Percentiles rank a stretch among this genome's conserved stretches.
Evolutionary conservation across 306 rosid genomes (phyloP).

Genomic region (Prunus davidiana): DNA sequence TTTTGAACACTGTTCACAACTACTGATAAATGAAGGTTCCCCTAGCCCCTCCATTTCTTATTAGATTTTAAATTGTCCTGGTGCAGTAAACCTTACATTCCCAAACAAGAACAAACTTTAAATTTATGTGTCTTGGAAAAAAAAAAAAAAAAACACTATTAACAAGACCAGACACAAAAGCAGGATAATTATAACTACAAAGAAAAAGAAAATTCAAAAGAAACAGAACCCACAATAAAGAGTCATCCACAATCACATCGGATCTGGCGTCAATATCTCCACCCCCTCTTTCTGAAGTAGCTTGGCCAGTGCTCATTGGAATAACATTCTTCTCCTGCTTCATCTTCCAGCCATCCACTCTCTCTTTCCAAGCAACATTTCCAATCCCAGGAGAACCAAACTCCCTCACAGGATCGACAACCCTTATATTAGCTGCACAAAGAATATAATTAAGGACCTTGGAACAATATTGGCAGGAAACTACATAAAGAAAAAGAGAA

Average conservation of each 20-base stretch:
- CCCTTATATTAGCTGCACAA: slow-evolving; percentile 70
- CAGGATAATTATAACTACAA: neutral
- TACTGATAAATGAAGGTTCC: neutral
- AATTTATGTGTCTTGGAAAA: neutral
- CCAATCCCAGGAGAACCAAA: slow-evolving; percentile 64
- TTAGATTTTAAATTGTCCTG: neutral
- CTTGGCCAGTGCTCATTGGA: slow-evolving; percentile 91
- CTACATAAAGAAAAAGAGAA: slow-evolving; percentile 9
- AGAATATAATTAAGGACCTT: slow-evolving; percentile 19
- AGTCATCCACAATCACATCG: slow-evolving; percentile 84
- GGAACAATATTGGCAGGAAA: slow-evolving; percentile 26
- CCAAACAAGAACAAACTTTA: neutral
- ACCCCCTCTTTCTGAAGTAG: slow-evolving; percentile 87
- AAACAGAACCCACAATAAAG: slow-evolving; percentile 60
- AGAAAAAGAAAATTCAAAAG: neutral
- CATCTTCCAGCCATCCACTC: slow-evolving; percentile 99
- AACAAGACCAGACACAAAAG: slow-evolving; percentile 14
- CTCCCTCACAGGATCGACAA: slow-evolving; percentile 57
- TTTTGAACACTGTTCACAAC: neutral
- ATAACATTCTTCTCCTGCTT: slow-evolving; percentile 79
- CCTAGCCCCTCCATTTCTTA: slow-evolving; percentile 7
- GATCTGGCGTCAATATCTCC: slow-evolving; percentile 95
- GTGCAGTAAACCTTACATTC: neutral
- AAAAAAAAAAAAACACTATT: neutral
- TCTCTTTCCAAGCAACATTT: slow-evolving; percentile 98